Conservation (phyloP, 2,329 filamentous ascomycete species). For the Alternaria sp. region DNA sequence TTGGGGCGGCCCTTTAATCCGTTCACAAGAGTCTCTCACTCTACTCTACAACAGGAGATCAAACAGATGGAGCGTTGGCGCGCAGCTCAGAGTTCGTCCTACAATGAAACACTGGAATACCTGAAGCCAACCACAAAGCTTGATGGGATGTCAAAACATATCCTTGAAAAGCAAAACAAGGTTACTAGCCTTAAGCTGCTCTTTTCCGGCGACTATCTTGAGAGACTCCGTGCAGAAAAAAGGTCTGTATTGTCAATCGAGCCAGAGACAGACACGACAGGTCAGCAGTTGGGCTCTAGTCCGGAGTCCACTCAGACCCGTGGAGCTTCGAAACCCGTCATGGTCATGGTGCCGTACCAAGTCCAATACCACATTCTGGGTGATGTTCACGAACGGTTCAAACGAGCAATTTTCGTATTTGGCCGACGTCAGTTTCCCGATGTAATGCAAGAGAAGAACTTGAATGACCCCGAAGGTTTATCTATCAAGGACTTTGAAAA, state of each 20-base stretch:
- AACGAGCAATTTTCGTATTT: neutral
- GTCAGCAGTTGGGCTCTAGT: neutral
- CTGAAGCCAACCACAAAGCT: neutral
- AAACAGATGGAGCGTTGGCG: neutral
- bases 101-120: neutral
- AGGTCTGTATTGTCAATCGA: neutral
- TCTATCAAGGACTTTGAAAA: neutral
- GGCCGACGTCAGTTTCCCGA: neutral
- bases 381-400: neutral
- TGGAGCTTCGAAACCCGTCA: neutral
- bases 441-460: neutral
- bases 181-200: neutral
- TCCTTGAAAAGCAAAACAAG: neutral
- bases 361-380: neutral
- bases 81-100: neutral
- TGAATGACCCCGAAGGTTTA: neutral
- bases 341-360: neutral
- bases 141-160: neutral
- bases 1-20: neutral
- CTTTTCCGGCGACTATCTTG: neutral
- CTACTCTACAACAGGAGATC: neutral
- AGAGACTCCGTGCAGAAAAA: neutral
- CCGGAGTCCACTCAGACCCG: accelerated
- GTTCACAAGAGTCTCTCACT: neutral
- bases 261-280: neutral